Percentiles rank a stretch among this genome's conserved stretches.
Evolutionary conservation across 768 basidiomycete species (phyloP).

Genomic region (Zangia roseola): DNA sequence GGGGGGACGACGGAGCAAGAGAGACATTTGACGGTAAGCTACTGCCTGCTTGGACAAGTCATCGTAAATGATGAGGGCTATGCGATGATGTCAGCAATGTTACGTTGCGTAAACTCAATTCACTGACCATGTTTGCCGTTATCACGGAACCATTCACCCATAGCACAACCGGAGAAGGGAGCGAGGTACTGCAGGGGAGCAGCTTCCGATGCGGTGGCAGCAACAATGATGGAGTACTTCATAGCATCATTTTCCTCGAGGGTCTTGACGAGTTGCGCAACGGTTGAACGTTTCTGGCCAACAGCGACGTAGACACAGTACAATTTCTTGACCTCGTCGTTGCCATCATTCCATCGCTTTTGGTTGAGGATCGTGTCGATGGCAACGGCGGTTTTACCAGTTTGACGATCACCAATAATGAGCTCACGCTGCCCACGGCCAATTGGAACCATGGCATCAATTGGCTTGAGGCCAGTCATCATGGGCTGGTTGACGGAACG

Average conservation of each 20-base stretch:
- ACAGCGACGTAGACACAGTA: constrained; percentile 99
- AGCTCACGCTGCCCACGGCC: constrained; percentile 99
- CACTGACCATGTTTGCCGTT: constrained; percentile 95
- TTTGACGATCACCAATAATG: constrained; percentile 99
- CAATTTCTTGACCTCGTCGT: constrained; percentile 95
- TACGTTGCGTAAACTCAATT: not conserved
- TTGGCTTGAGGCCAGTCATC: constrained; percentile 99
- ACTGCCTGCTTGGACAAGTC: constrained; percentile 99
- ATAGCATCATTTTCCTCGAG: constrained; percentile 99
- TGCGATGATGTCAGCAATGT: constrained; percentile 13
- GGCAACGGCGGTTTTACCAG: constrained; percentile 98
- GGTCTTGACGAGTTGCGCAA: constrained; percentile 99
- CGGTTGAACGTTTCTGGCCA: constrained; percentile 99
- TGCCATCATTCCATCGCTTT: constrained; percentile 98
- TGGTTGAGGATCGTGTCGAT: constrained; percentile 99
- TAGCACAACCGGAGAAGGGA: constrained; percentile 99
- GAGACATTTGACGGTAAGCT: constrained; percentile 99
- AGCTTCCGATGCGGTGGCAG: constrained; percentile 98
- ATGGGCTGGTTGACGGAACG: constrained; percentile 99
- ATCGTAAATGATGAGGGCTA: constrained; percentile 97
- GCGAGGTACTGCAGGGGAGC: constrained; percentile 99
- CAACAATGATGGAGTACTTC: constrained; percentile 99
- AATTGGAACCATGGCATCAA: constrained; percentile 99
- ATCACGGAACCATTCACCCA: constrained; percentile 99
- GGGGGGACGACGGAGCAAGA: constrained; percentile 98